Evolutionary conservation across 148 eudicot genomes (phyloP), one percentile per base, ranked within the genome.

Genomic region (Spergularia bocconei): DNA sequence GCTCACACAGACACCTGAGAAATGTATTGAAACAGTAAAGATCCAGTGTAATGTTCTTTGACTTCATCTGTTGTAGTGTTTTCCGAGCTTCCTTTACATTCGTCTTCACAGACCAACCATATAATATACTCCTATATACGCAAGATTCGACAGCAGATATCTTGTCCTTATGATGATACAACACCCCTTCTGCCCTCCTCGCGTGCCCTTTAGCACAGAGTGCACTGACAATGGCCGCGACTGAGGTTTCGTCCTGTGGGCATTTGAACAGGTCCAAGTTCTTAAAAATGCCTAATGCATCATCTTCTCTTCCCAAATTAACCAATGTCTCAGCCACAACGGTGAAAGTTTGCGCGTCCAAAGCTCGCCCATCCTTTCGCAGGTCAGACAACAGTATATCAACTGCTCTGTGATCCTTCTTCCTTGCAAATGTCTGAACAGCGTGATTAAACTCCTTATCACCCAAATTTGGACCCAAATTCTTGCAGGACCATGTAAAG

Each of bases 251-350:
- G 67, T 88, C 83, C n/a, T 77, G 90, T 19, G 84, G 74, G 64
- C 92, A 88, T 47, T 79, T 87, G 68, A 88, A 86, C 77, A 81
- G 73, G 11, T 78, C 77, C 77, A 86, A 78, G 71, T 86, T 88
- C 81, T 86, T 88, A 75, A 88, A 88, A 20, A 88, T 83, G 21
- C 92, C 90, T 82, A 88, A 80, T 48, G 92, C 90, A 79, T 85
- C 88, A 69, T 78, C 90, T 79, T 78, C 92, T 78, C 83, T 85
- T 14, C 88, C 90, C 70, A 85, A 29, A 71, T 78, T 88, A 29
- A 88, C 88, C 66, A 88, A 69, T 29, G 70, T 23, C 71, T 88
- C 85, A 52, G 86, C 90, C 51, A 88, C 80, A 23, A 64, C 71
- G 38, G 83, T 74, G 67, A 88, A 86, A 17, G 92, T 88, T 57